Evolutionary conservation across 148 eudicot genomes (phyloP), one percentile per base, ranked within the genome.

Genomic region (Diospyros lotus): DNA sequence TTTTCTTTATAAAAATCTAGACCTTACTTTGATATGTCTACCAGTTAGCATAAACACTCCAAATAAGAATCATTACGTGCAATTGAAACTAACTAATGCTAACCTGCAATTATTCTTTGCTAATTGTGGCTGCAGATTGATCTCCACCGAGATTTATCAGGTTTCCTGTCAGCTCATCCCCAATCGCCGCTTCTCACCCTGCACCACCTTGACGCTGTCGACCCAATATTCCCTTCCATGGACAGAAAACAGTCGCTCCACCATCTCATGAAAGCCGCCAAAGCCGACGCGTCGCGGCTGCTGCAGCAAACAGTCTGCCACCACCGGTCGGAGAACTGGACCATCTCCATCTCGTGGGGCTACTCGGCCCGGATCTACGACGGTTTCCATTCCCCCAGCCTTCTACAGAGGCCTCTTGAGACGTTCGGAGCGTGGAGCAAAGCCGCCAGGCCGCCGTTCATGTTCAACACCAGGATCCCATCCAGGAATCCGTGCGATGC

Each of bases 271-370:
- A 66, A 78, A 70, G 86, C 88, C 1, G 88, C 81, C 3, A 74
- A 77, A 54, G 73, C 55, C 3, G 90, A 87, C 63, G 74, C 71
- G 13, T 73, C 90, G 7, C 71, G 90, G 48, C 76, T 90, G 0
- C 75, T 90, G 0, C 92, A 88, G 73, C 92, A 92, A 86, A 88
- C 83, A 43, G 77, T 90, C 2, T 92, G 94, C 78, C 84, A 90
- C 38, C 56, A 82, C 66, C 80, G 80, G 54, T 71, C 50, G 0
- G 71, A 59, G 13, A 86, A 79, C 40, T 90, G 91, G 89, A 85
- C 93, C 1, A 59, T 83, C 72, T 85, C 93, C 38, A 68, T 82
- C 42, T 71, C 97, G 48, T 92, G 94, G 93, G 94, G 97, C 39
- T 92, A 90, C 78, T 77, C 87, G 0, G 75, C 79, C 9, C 90